Conservation (phyloP, 768 basidiomycete species). For the Kwoniella dendrophila region DNA sequence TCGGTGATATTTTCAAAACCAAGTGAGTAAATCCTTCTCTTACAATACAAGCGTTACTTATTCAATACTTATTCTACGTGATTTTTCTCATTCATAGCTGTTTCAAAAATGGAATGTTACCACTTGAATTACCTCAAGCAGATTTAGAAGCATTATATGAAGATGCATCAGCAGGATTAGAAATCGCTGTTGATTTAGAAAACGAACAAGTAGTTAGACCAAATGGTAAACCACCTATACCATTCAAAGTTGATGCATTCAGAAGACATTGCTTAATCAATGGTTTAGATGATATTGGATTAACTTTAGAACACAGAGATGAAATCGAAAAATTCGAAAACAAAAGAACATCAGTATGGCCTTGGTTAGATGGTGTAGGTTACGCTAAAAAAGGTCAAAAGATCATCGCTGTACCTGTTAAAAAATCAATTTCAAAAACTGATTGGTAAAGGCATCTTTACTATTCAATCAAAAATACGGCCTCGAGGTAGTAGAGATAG, state of each 20-base stretch:
- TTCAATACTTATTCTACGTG: conserved; percentile 1
- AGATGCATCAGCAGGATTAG: conserved; percentile 74
- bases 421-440: conserved; percentile 44
- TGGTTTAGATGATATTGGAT: conserved; percentile 92
- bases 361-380: conserved; percentile 96
- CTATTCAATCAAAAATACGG: background rate
- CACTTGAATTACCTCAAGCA: conserved; percentile 69
- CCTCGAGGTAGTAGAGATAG: background rate
- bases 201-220: conserved; percentile 69
- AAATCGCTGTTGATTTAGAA: conserved; percentile 82
- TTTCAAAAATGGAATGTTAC: conserved; percentile 93
- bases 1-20: conserved; percentile 86
- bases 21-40: conserved; percentile 34
- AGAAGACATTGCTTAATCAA: conserved; percentile 90
- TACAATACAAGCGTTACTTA: background rate
- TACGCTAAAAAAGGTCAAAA: conserved; percentile 67
- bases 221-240: conserved; percentile 69
- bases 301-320: conserved; percentile 79
- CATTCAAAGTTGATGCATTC: conserved; percentile 86
- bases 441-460: conserved; percentile 55
- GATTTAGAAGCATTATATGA: conserved; percentile 72
- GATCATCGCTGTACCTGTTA: conserved; percentile 51
- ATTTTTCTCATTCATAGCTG: conserved; percentile 63
- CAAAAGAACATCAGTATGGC: conserved; percentile 75
- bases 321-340: conserved; percentile 80